Conservation (phyloP, 1,139 yeast genomes). For the Zygoascus sp. region DNA sequence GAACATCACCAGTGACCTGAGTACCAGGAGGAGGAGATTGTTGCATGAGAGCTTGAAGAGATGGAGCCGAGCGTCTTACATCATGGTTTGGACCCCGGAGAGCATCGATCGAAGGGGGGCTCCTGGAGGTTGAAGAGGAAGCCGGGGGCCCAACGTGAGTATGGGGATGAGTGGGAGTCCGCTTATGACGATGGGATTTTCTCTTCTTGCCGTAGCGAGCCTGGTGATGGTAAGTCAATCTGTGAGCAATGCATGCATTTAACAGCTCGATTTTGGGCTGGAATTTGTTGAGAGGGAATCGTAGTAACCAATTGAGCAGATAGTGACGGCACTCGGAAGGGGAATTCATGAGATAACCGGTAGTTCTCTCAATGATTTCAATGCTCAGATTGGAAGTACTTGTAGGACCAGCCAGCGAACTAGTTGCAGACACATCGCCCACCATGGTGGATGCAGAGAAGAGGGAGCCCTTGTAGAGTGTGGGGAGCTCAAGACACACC, state of each 20-base stretch:
- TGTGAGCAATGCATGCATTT: constrained; percentile 38
- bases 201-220: constrained; percentile 1
- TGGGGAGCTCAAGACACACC: constrained; percentile 34
- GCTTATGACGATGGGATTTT: neutral
- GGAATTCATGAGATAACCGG: constrained; percentile 60
- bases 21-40: constrained; percentile 4
- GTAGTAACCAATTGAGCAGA: constrained; percentile 56
- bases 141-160: neutral
- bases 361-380: constrained; percentile 59
- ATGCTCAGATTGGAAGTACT: constrained; percentile 40
- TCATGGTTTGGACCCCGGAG: constrained; percentile 4
- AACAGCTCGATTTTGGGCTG: constrained; percentile 34
- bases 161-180: neutral
- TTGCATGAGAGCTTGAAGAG: constrained; percentile 9
- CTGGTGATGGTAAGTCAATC: constrained; percentile 28
- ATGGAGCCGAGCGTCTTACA: constrained; percentile 1
- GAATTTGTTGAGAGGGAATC: constrained; percentile 30
- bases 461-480: constrained; percentile 25
- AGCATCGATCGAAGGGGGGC: constrained; percentile 4
- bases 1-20: neutral
- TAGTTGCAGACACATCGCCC: neutral
- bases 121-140: neutral
- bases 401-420: neutral
- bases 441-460: constrained; percentile 18
- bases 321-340: constrained; percentile 42